These are phyloP conservation scores for Delphinella strobiligena DNA, from an alignment of 2,329 filamentous ascomycete species.

Conservation along the genomic window DNA sequence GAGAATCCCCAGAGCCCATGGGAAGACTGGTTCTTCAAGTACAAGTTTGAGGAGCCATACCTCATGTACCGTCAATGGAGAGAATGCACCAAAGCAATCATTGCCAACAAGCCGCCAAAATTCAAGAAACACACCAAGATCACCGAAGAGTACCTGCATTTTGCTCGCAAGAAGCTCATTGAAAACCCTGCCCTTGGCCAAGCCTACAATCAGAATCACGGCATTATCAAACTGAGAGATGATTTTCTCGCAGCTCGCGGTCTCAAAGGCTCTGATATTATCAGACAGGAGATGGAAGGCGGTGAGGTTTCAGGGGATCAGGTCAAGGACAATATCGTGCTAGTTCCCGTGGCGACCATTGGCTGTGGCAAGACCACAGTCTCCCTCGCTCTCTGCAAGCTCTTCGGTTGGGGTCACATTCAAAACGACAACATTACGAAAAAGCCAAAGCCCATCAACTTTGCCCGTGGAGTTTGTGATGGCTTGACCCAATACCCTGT, in stretches of 20 bases:
- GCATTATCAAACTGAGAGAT: conserved; percentile 82
- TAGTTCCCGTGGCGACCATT: conserved; percentile 87
- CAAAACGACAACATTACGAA: conserved; percentile 94
- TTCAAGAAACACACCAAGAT: conserved; percentile 81
- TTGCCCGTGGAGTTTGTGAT: conserved; percentile 58
- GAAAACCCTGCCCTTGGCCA: conserved; percentile 55
- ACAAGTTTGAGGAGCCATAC: conserved; percentile 98
- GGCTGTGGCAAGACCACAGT: conserved; percentile 96
- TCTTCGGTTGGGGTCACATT: conserved; percentile 86
- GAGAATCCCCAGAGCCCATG: conserved; percentile 43
- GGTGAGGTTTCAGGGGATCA: conserved; percentile 40
- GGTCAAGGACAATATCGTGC: conserved; percentile 56
- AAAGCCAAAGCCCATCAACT: conserved; percentile 62
- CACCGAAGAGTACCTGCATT: conserved; percentile 81
- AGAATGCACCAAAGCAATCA: conserved; percentile 86
- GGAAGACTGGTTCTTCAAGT: conserved; percentile 99
- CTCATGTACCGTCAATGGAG: conserved; percentile 98
- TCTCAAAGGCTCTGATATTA: conserved; percentile 78
- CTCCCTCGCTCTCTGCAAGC: conserved; percentile 63
- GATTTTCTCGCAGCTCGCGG: conserved; percentile 78
- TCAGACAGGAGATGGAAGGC: conserved; percentile 54
- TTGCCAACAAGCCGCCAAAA: conserved; percentile 59
- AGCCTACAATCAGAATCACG: conserved; percentile 76
- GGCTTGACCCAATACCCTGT: conserved; percentile 53
- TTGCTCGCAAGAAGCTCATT: conserved; percentile 61